A percentile compares a stretch with the other conserved stretches of the same genome.
Evolutionary conservation across 2,329 filamentous ascomycete species (phyloP).

Genomic region (Trichoderma endophyticum): DNA sequence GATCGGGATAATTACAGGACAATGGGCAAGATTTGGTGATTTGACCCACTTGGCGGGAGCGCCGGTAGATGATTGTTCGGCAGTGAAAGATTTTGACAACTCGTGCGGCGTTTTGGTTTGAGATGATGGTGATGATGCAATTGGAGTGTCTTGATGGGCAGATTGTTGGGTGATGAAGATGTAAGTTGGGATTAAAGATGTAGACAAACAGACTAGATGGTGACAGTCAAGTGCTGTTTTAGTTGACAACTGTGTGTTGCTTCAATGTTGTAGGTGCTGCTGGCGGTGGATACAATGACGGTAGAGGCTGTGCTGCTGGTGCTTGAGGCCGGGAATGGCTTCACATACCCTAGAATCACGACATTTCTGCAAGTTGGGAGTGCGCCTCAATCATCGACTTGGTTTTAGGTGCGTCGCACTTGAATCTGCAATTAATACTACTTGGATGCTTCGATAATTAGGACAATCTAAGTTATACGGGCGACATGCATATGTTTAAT

Average conservation of each 20-base stretch:
- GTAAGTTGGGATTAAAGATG: not conserved
- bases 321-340: not conserved
- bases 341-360: not conserved
- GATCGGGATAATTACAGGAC: not conserved
- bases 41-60: conserved; percentile 10
- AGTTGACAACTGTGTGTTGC: not conserved
- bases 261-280: not conserved
- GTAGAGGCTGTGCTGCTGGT: not conserved
- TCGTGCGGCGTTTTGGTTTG: not conserved
- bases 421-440: too few species aligned
- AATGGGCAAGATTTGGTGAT: not conserved
- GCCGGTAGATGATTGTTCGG: not conserved
- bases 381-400: not conserved
- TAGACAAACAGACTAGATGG: not conserved
- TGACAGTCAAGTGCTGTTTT: not conserved
- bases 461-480: too few species aligned
- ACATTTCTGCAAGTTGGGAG: not conserved
- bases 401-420: not conserved
- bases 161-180: not conserved
- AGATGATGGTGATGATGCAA: not conserved
- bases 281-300: not conserved
- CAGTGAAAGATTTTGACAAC: not conserved
- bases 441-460: too few species aligned
- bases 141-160: not conserved
- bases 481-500: too few species aligned